These are phyloP conservation scores for Pyrus communis DNA, from an alignment of 306 rosid genomes.

Conservation along the genomic window DNA sequence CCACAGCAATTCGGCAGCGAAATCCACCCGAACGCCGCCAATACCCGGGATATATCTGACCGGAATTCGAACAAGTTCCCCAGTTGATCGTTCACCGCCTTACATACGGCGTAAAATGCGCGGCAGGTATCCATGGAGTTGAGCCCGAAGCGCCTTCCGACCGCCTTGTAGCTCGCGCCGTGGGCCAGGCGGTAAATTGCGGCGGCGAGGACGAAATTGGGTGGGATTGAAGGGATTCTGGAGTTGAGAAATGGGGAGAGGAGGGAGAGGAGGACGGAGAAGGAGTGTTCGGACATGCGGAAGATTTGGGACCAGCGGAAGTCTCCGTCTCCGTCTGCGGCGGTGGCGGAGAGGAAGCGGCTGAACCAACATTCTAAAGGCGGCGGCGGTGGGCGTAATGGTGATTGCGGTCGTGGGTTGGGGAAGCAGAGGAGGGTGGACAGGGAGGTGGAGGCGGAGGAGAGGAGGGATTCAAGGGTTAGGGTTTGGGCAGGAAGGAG, in stretches of 20 bases:
- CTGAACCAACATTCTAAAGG: conserved; percentile 50
- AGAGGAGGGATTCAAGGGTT: conserved; percentile 40
- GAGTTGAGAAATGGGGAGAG: conserved; percentile 27
- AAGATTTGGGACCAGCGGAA: conserved; percentile 49
- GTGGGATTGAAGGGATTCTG: conserved; percentile 28
- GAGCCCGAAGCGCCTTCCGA: conserved; percentile 52
- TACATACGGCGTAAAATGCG: conserved; percentile 49
- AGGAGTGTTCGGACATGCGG: conserved; percentile 58
- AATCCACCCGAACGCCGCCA: conserved; percentile 52
- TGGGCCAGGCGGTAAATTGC: conserved; percentile 70
- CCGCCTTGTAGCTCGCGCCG: conserved; percentile 49
- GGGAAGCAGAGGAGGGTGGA: conserved; percentile 2
- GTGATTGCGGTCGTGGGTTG: conserved; percentile 15
- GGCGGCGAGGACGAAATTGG: conserved; percentile 53
- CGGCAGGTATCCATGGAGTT: conserved; percentile 46
- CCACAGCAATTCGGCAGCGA: conserved; percentile 80
- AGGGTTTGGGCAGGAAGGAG: conserved; percentile 58
- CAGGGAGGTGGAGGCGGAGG: conserved; percentile 33
- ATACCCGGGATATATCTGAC: conserved; percentile 31
- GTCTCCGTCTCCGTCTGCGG: conserved; percentile 14
- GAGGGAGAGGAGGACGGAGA: conserved; percentile 46
- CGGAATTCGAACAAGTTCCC: conserved; percentile 57
- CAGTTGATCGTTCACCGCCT: conserved; percentile 33
- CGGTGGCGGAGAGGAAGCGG: conserved; percentile 43
- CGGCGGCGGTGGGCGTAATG: not conserved